Percentiles rank a stretch among this genome's conserved stretches.
Evolutionary conservation across 805 yeast species (phyloP).

Genomic region (Yarrowia yakushimensis): DNA sequence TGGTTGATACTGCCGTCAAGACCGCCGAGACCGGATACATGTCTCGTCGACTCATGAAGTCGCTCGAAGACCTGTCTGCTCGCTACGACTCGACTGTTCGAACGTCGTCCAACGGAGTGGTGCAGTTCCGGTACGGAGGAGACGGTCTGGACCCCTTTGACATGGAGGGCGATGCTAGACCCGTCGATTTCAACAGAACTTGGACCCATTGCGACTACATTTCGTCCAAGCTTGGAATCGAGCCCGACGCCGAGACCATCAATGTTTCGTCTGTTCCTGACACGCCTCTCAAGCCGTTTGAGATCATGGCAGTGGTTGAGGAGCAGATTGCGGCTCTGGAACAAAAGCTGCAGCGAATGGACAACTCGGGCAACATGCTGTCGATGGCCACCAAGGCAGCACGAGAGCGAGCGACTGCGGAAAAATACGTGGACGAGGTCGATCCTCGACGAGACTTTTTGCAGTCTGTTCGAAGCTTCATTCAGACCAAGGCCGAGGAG

Average conservation of each 20-base stretch:
- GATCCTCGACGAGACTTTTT: constrained; percentile 89
- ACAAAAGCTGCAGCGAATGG: constrained; percentile 57
- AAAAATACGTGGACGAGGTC: constrained; percentile 71
- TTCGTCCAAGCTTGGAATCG: constrained; percentile 20
- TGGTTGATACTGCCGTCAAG: constrained; percentile 98
- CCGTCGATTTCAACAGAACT: constrained; percentile 87
- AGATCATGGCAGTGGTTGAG: constrained; percentile 56
- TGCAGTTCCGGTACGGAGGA: constrained; percentile 97
- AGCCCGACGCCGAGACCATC: background rate
- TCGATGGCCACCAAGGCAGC: constrained; percentile 40
- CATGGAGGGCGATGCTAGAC: constrained; percentile 98
- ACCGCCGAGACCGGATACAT: constrained; percentile 99
- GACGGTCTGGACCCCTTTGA: constrained; percentile 97
- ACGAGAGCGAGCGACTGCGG: constrained; percentile 36
- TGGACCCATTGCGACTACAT: constrained; percentile 89
- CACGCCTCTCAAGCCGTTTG: constrained; percentile 62
- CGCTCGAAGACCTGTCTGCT: constrained; percentile 90
- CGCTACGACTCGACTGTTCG: constrained; percentile 93
- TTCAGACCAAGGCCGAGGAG: constrained; percentile 51
- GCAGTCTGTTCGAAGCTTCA: constrained; percentile 64
- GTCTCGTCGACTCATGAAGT: constrained; percentile 97
- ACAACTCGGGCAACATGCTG: constrained; percentile 62
- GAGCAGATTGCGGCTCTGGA: constrained; percentile 60
- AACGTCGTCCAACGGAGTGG: constrained; percentile 93
- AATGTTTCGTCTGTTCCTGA: constrained; percentile 52